A percentile compares a stretch with the other conserved stretches of the same genome.
Conservation (phyloP, 371 early-diverging fungal species). For the Blakeslea trispora region DNA sequence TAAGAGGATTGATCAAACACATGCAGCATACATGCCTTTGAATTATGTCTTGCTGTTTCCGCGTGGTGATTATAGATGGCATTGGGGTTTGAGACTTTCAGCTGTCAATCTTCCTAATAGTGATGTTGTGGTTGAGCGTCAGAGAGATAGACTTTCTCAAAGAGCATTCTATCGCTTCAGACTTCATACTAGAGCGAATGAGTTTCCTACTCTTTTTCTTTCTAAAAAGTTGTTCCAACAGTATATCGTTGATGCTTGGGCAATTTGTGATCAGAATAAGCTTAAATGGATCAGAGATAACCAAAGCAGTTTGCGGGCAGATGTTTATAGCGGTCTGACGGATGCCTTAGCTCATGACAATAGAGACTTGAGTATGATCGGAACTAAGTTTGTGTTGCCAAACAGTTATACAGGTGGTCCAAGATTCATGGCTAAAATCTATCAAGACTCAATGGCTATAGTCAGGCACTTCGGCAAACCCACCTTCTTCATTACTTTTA, state of each 20-base stretch:
- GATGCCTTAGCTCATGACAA: not conserved
- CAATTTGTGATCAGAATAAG: not conserved
- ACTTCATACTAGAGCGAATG: too few relatives aligned
- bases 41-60: too few relatives aligned
- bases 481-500: slow-evolving; percentile 42
- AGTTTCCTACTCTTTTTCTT: not conserved
- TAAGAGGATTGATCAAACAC: too few relatives aligned
- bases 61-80: too few relatives aligned
- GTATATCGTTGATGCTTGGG: slow-evolving; percentile 6
- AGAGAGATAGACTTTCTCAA: too few relatives aligned
- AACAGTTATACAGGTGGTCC: slow-evolving; percentile 26
- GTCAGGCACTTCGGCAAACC: slow-evolving; percentile 31
- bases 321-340: too few relatives aligned
- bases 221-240: slow-evolving; percentile 1
- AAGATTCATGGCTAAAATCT: slow-evolving; percentile 24
- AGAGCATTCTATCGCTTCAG: too few relatives aligned
- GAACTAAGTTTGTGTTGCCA: slow-evolving; percentile 22
- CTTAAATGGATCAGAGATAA: not conserved
- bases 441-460: slow-evolving; percentile 34
- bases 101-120: too few relatives aligned
- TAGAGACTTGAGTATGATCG: slow-evolving; percentile 8
- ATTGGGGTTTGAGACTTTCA: too few relatives aligned
- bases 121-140: too few relatives aligned
- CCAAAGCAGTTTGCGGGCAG: not conserved
- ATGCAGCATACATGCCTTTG: too few relatives aligned